These are phyloP conservation scores for Trichocladium antarcticum DNA, from an alignment of 495 filamentous ascomycete species.

Conservation along the genomic window DNA sequence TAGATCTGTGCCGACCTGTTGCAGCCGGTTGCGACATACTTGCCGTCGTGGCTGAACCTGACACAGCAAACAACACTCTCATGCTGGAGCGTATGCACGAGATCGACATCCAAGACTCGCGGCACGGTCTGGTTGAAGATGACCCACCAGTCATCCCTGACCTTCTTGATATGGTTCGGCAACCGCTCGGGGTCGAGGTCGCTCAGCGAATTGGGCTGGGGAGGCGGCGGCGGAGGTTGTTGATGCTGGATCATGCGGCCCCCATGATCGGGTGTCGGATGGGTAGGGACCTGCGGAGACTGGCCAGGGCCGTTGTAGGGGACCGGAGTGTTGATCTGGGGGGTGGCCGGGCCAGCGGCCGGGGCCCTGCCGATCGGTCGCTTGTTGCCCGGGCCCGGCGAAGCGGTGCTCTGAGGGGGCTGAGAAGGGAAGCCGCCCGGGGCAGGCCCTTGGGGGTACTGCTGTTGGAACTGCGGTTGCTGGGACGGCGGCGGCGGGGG, in stretches of 20 bases:
- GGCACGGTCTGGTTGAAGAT: slow-evolving; percentile 81
- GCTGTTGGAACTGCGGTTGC: slow-evolving; percentile 40
- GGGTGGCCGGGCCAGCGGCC: slow-evolving; percentile 69
- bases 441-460: slow-evolving; percentile 41
- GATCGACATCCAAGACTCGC: slow-evolving; percentile 72
- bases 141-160: slow-evolving; percentile 75
- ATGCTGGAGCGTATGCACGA: slow-evolving; percentile 75
- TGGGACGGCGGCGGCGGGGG: slow-evolving; percentile 45
- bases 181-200: slow-evolving; percentile 80
- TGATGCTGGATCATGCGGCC: slow-evolving; percentile 26
- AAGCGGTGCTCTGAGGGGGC: slow-evolving; percentile 73
- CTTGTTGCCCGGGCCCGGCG: slow-evolving; percentile 68
- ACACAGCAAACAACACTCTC: slow-evolving; percentile 90
- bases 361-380: slow-evolving; percentile 45
- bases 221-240: slow-evolving; percentile 41
- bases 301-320: slow-evolving; percentile 70
- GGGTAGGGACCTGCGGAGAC: slow-evolving; percentile 71
- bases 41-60: slow-evolving; percentile 77
- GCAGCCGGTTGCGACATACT: slow-evolving; percentile 80
- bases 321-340: slow-evolving; percentile 72
- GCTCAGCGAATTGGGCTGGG: slow-evolving; percentile 61
- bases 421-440: slow-evolving; percentile 46
- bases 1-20: slow-evolving; percentile 86
- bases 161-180: slow-evolving; percentile 71
- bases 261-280: slow-evolving; percentile 60